Percentiles rank a stretch among this genome's conserved stretches.
These are phyloP conservation scores for Leishmania amazonensis DNA, from an alignment of 208 protist genomes.

Conservation along the genomic window DNA sequence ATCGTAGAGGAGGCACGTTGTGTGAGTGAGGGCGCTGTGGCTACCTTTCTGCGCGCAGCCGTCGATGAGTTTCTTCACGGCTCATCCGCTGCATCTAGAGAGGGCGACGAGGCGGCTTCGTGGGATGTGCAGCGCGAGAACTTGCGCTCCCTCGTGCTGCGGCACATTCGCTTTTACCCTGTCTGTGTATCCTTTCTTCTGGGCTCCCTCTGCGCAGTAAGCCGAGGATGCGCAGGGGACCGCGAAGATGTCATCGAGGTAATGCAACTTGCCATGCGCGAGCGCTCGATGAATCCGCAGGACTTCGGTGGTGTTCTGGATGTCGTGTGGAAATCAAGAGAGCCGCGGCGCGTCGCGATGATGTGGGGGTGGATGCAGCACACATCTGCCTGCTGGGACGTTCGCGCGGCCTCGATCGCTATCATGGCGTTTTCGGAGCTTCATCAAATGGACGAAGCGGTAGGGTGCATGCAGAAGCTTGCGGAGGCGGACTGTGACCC, in stretches of 20 bases:
- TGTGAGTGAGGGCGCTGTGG: conserved; percentile 22
- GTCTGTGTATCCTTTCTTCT: conserved; percentile 42
- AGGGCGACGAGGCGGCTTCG: not conserved
- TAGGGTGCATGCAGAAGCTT: conserved; percentile 66
- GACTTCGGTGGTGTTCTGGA: conserved; percentile 59
- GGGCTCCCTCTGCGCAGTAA: conserved; percentile 52
- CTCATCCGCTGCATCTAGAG: not conserved
- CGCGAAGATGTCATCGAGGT: conserved; percentile 43
- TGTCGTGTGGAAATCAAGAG: conserved; percentile 36
- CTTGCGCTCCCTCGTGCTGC: conserved; percentile 41
- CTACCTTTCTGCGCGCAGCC: conserved; percentile 37
- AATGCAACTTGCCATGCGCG: conserved; percentile 46
- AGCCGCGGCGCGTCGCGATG: conserved; percentile 34
- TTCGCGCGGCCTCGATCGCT: conserved; percentile 50
- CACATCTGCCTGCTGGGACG: conserved; percentile 80
- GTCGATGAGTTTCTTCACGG: conserved; percentile 12
- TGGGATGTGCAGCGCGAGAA: conserved; percentile 19
- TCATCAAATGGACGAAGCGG: conserved; percentile 45
- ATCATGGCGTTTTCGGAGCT: conserved; percentile 53
- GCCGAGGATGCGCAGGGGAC: conserved; percentile 20
- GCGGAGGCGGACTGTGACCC: conserved; percentile 57
- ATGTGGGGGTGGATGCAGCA: conserved; percentile 87
- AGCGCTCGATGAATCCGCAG: conserved; percentile 50
- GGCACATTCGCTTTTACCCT: conserved; percentile 52
- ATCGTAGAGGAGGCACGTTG: conserved; percentile 36